Evolutionary conservation across 148 eudicot genomes (phyloP), one percentile per base, ranked within the genome.

Genomic region (Amaranthus hypochondriacus): DNA sequence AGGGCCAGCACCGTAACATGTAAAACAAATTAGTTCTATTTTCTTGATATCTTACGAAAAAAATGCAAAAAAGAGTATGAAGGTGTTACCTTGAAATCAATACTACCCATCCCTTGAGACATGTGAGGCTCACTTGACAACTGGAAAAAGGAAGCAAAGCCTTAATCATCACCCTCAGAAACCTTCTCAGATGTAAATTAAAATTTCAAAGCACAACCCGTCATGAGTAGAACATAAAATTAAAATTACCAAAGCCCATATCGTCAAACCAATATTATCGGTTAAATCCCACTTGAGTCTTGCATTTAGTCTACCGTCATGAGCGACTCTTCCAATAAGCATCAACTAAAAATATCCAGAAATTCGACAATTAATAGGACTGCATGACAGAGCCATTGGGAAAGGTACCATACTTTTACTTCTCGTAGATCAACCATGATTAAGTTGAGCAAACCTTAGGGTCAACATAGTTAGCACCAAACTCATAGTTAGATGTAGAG

Each of bases 381-480:
- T n/a, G n/a, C n/a, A n/a, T n/a, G 71, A 75, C 56, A 68, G 46
- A 49, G 57, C 55, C 43, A 68, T 76, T 15, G 51, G 50, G 60
- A 66, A 56, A 69, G 18, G 66, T n/a, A 44, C 18, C 44, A 55
- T 43, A 56, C 56, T 28, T 73, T 21, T 42, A n/a, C 51, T 50
- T 56, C 54, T 60, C 72, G 53, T 48, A 52, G 5, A 70, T 18
- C 50, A 57, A 58, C 14, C 3, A 55, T 69, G 48, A 21, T 51
- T 54, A 11, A 12, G 43, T 47, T 5, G 62, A n/a, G 12, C 68
- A 7, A 71, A 95, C 98, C 90, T 81, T 80, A 76, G 98, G 97
- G 75, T 95, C 98, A 51, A 95, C 59, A 78, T 82, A 92, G 77
- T 95, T 94, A 9, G 97, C 98, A 68, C 98, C 98, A 73, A 95